Conservation (phyloP, 2,329 filamentous ascomycete species). For the Trichophyton schoenleinii region DNA sequence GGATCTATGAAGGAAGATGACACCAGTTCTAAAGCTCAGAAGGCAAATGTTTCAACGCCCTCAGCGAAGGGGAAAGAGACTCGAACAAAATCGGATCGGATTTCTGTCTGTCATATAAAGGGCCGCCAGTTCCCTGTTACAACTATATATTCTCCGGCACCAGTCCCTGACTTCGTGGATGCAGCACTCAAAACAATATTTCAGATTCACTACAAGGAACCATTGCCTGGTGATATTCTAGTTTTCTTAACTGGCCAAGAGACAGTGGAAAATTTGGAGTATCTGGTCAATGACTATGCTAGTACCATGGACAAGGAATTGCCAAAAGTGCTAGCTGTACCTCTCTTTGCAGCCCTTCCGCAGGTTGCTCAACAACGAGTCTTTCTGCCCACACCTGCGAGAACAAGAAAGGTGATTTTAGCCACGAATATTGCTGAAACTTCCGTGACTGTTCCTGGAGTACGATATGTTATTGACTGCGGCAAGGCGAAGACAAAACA, state of each 20-base stretch:
- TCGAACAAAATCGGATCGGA: slow-evolving; percentile 13
- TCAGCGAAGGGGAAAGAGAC: background rate
- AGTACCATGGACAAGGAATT: slow-evolving; percentile 59
- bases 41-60: background rate
- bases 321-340: slow-evolving; percentile 56
- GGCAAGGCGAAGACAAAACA: slow-evolving; percentile 93
- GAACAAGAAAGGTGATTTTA: slow-evolving; percentile 77
- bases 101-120: slow-evolving; percentile 57
- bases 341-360: slow-evolving; percentile 80
- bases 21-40: background rate
- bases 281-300: slow-evolving; percentile 68
- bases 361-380: slow-evolving; percentile 76
- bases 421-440: slow-evolving; percentile 98
- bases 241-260: slow-evolving; percentile 90
- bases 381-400: slow-evolving; percentile 60
- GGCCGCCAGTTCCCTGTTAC: slow-evolving; percentile 81
- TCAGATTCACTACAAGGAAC: slow-evolving; percentile 73
- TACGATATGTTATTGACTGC: slow-evolving; percentile 80
- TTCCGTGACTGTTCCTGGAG: slow-evolving; percentile 87
- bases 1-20: slow-evolving; percentile 7
- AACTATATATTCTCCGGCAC: slow-evolving; percentile 57
- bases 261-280: slow-evolving; percentile 71
- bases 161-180: slow-evolving; percentile 71
- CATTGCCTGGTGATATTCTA: slow-evolving; percentile 84
- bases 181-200: slow-evolving; percentile 70